phyloP scores from a whole-genome alignment of 495 filamentous ascomycete species.

The Neurospora hispaniola region DNA sequence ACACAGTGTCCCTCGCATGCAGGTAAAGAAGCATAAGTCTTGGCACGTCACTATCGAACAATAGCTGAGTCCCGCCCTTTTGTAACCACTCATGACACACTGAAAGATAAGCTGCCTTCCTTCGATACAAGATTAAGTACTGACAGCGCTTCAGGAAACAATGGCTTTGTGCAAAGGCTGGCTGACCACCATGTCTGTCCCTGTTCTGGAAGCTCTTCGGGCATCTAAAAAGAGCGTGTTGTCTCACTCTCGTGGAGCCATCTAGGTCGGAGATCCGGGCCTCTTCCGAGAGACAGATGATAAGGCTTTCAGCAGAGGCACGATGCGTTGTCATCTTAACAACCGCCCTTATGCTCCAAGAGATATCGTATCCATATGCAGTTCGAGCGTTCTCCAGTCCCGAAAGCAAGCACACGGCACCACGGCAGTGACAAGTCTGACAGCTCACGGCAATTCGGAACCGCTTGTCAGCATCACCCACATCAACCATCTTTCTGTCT shows the following conservation, averaged over 20 bases:
- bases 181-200: neutral
- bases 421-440: neutral
- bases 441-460: neutral
- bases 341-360: neutral
- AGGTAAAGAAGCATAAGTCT: neutral
- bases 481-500: neutral
- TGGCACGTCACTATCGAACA: neutral
- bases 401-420: neutral
- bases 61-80: neutral
- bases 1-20: neutral
- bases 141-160: neutral
- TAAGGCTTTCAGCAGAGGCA: neutral
- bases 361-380: neutral
- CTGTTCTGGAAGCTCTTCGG: neutral
- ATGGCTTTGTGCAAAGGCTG: neutral
- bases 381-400: neutral
- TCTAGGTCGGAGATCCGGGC: neutral
- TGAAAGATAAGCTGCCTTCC: neutral
- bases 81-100: neutral
- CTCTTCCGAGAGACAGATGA: neutral
- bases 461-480: neutral
- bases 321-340: neutral
- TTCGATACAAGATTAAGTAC: neutral
- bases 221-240: neutral
- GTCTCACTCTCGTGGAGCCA: neutral